Conservation (phyloP, 140 eudicot genomes). For the Erigeron philadelphicus region DNA sequence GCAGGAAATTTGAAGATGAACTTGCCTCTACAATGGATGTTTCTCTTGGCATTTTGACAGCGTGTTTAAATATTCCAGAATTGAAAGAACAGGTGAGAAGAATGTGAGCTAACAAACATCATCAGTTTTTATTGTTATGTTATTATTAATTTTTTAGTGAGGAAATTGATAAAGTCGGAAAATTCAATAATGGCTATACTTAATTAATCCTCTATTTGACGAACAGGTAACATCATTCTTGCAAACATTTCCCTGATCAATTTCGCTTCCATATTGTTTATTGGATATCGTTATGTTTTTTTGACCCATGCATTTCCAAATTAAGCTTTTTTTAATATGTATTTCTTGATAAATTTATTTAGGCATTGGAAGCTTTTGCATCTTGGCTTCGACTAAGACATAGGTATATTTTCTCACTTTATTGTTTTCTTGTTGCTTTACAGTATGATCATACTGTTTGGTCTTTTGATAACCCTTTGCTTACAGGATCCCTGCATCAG, state of each 20-base stretch:
- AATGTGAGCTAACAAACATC: background rate
- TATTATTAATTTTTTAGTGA: no score
- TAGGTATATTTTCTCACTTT: slow-evolving; percentile 43
- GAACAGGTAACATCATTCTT: background rate
- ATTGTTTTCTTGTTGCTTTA: background rate
- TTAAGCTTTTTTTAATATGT: background rate
- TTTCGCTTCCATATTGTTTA: slow-evolving; percentile 3
- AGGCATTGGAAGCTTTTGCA: slow-evolving; percentile 98
- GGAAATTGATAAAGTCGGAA: no score
- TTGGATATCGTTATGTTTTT: background rate
- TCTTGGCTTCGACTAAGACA: slow-evolving; percentile 98
- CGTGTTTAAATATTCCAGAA: slow-evolving; percentile 77
- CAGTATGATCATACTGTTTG: background rate
- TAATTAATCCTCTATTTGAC: no score
- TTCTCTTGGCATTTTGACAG: slow-evolving; percentile 76
- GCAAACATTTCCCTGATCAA: background rate
- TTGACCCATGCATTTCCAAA: slow-evolving; percentile 1
- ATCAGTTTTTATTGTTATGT: background rate
- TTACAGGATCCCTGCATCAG: slow-evolving; percentile 85
- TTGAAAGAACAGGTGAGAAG: slow-evolving; percentile 74
- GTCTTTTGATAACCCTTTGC: slow-evolving; percentile 23
- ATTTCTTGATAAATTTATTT: slow-evolving; percentile 22
- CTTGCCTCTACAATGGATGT: slow-evolving; percentile 80
- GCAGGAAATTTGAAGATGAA: slow-evolving; percentile 92
- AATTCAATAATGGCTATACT: no score